Evolutionary conservation across 768 basidiomycete species (phyloP), one percentile per base, ranked within the genome.

Genomic region (Rhodotorula paludigena): DNA sequence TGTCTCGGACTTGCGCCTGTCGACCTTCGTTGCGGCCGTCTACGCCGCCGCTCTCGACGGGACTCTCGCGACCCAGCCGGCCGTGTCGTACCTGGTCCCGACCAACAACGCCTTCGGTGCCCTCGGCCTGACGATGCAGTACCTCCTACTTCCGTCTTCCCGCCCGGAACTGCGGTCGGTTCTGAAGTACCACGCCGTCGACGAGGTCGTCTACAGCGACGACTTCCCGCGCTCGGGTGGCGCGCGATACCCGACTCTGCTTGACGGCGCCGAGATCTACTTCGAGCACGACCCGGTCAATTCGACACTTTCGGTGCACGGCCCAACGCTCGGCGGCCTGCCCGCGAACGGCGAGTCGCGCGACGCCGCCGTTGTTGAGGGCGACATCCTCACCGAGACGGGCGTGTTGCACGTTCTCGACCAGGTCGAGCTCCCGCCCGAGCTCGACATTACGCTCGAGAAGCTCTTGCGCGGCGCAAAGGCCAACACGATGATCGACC

Each of bases 381-480:
- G 59, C 18, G 77, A 98, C 77, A 79, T 85, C 44, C 83, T 99
- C 59, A 96, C 93, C 0, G 80, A 85, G 68, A 96, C 92, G 14
- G 96, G 96, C 32, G 91, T 89, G 41, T 84, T 97, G 49, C 94
- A 98, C 77, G 87, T 90, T 73, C 80, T 98, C 64, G 80, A 82
- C 67, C 75, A 77, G 41, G 80, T 81, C 32, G 66, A 78, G 45
- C 84, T 99, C 63, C 96, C 96, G 39, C 85, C 92, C 28, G 53
- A 54, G 10, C 33, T 98, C 52, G 81, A 91, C 51, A 80, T 99
- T 68, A 92, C 87, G 9, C 81, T 93, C 39, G 89, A 68, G n/a
- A 98, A 97, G 78, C 83, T 99, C 39, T 82, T 92, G 73, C 86
- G 85, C 74, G 94, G 93, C 7, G 90, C 90, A 30, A 89, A 90